Conservation (phyloP, 306 rosid species). For the Vicia villosa region DNA sequence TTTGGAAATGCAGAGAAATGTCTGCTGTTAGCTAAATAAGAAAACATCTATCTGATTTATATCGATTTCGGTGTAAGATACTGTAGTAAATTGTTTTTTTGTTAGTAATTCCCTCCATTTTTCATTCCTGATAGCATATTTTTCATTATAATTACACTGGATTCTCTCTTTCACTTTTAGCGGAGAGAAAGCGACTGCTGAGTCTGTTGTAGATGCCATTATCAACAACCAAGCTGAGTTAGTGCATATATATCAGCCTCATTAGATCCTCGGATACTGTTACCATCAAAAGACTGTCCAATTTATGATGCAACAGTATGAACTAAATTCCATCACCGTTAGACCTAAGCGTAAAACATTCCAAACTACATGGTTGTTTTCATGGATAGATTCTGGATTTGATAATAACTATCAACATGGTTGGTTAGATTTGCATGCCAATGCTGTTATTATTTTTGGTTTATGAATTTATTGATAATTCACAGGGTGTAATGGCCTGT, state of each 20-base stretch:
- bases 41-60: neutral
- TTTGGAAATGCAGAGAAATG: conserved; percentile 24
- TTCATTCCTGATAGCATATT: conserved; percentile 8
- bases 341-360: conserved; percentile 4
- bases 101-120: conserved; percentile 15
- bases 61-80: conserved; percentile 22
- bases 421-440: conserved; percentile 31
- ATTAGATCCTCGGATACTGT: conserved; percentile 59
- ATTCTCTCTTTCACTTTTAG: conserved; percentile 49
- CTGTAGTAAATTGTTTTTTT: conserved; percentile 3
- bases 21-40: conserved; percentile 19
- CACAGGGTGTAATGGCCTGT: conserved; percentile 98
- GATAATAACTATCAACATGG: conserved; percentile 23
- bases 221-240: conserved; percentile 76
- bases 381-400: conserved; percentile 19
- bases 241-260: conserved; percentile 86
- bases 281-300: conserved; percentile 93
- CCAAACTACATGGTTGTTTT: conserved; percentile 10
- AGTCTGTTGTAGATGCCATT: conserved; percentile 84
- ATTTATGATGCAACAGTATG: conserved; percentile 92
- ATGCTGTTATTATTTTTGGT: conserved; percentile 32
- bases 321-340: conserved; percentile 28
- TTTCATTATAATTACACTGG: no score
- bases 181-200: conserved; percentile 91
- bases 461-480: conserved; percentile 37